Evolutionary conservation across 2,329 filamentous ascomycete species (phyloP), one percentile per base, ranked within the genome.

Genomic region (Penicillium verrucosum): DNA sequence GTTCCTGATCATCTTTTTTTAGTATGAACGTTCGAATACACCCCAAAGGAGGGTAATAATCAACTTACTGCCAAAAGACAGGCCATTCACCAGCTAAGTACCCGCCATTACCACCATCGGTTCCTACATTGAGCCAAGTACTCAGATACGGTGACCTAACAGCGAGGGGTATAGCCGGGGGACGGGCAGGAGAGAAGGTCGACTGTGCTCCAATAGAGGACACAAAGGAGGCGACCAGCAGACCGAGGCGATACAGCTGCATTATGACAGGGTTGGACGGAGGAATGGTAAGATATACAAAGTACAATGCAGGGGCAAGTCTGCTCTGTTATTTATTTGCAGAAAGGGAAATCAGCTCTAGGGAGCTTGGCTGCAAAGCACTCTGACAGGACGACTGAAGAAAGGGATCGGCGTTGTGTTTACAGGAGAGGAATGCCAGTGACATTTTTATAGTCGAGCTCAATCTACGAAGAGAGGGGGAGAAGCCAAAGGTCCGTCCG

Each of bases 111-210:
- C 83, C 82, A 23, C 81, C 83, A 68, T 85, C 79, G 29, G 77
- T 82, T 1, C 85, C 86, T 10, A 81, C 85, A 56, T 82, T 75
- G 41, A 88, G 78, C 87, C 88, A 90, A 14, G 85, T 83, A 68
- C 84, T 90, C 16, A 92, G 74, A 64, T 92, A 93, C 0, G 89
- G 89, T 10, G 85, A 88, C 60, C 84, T 85, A 43, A 92, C 89
- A 42, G 88, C 88, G 34, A 93, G 73, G 12, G 89, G 89, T 29
- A 89, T 78, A 1, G 88, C 81, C 16, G 88, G 88, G 41, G 87
- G 87, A 7, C 85, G 80, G 36, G 83, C 81, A 34, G 87, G 87
- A 36, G 75, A 78, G 68, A 89, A 89, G 1, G 78, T 83, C 10
- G 85, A 88, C 21, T 52, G 47, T 6, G 71, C 71, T 45, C 53